phyloP scores from a whole-genome alignment of 2,329 filamentous ascomycete species.

The Verticillium longisporum region DNA sequence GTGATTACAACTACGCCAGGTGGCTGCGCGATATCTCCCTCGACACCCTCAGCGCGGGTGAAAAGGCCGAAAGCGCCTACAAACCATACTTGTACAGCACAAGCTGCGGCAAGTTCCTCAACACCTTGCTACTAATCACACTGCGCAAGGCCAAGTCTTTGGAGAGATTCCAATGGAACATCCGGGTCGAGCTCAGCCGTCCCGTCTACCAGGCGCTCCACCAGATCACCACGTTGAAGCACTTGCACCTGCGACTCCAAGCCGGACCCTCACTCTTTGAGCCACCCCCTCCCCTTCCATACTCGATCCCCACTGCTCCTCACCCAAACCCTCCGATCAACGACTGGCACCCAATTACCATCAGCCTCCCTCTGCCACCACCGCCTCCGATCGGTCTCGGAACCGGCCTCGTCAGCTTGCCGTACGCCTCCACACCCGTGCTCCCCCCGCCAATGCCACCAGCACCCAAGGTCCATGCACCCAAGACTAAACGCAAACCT shows the following conservation, averaged over 20 bases:
- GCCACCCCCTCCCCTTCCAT: slow-evolving; percentile 39
- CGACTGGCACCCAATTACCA: slow-evolving; percentile 8
- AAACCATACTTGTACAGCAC: slow-evolving; percentile 45
- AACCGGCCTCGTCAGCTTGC: background rate
- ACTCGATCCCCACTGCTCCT: slow-evolving; percentile 11
- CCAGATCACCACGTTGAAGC: slow-evolving; percentile 40
- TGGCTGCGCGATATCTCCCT: slow-evolving; percentile 50
- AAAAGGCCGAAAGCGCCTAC: slow-evolving; percentile 46
- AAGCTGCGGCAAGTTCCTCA: slow-evolving; percentile 58
- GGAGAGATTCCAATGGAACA: slow-evolving; percentile 58
- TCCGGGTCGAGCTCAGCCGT: slow-evolving; percentile 54
- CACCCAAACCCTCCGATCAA: slow-evolving; percentile 9
- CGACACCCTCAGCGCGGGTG: slow-evolving; percentile 45
- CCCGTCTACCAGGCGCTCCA: slow-evolving; percentile 52
- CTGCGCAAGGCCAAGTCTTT: slow-evolving; percentile 47
- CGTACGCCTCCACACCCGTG: background rate
- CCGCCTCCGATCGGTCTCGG: slow-evolving; percentile 8
- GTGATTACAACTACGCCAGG: slow-evolving; percentile 56
- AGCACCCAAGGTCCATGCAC: slow-evolving; percentile 22
- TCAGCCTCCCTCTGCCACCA: slow-evolving; percentile 13
- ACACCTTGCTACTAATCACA: slow-evolving; percentile 50
- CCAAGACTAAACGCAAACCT: slow-evolving; percentile 28
- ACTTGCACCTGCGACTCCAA: slow-evolving; percentile 53
- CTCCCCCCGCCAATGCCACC: slow-evolving; percentile 22
- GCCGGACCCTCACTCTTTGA: slow-evolving; percentile 48